Base-by-base conservation (phyloP, 306 rosid species). In the Vicia villosa region DNA sequence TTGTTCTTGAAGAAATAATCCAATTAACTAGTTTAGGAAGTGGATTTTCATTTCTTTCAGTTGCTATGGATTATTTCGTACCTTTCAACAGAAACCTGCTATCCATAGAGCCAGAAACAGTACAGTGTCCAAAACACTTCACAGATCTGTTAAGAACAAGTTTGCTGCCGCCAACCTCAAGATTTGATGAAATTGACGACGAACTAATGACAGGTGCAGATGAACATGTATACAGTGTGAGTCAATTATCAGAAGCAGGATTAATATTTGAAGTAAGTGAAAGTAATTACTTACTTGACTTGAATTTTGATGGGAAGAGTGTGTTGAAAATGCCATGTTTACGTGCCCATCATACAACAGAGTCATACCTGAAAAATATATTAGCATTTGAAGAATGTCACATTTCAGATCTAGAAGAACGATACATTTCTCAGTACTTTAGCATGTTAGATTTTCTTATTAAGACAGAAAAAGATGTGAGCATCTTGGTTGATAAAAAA, bases 301-400 rank as follows among this genome's bases (percentile, higher is more conserved):
- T 58, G 41, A 10, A 15, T 2, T 86, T 64, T 50, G 56, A 46
- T 55, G 3, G 7, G 0, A 17, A 69, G 4, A 74, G 81, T 37
- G 63, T 36, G n/a, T 55, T 84, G 34, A 38, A 45, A 50, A 81
- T 84, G 71, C 85, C 86, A 1, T 9, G 52, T 6, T 37, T 79
- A 12, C 10, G 9, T 22, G n/a, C 68, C 16, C 0, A 41, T n/a
- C n/a, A n/a, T n/a, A n/a, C n/a, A n/a, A n/a, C n/a, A n/a, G n/a
- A n/a, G n/a, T n/a, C n/a, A n/a, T n/a, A n/a, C n/a, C n/a, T n/a
- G n/a, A n/a, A n/a, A n/a, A n/a, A n/a, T n/a, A n/a, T n/a, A n/a
- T n/a, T n/a, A n/a, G n/a, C n/a, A n/a, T n/a, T n/a, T n/a, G n/a
- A n/a, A n/a, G n/a, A n/a, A n/a, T n/a, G n/a, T n/a, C n/a, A n/a